These are phyloP conservation scores for Elsinoe ampelina DNA, from an alignment of 2,329 filamentous ascomycete species.

Conservation along the genomic window DNA sequence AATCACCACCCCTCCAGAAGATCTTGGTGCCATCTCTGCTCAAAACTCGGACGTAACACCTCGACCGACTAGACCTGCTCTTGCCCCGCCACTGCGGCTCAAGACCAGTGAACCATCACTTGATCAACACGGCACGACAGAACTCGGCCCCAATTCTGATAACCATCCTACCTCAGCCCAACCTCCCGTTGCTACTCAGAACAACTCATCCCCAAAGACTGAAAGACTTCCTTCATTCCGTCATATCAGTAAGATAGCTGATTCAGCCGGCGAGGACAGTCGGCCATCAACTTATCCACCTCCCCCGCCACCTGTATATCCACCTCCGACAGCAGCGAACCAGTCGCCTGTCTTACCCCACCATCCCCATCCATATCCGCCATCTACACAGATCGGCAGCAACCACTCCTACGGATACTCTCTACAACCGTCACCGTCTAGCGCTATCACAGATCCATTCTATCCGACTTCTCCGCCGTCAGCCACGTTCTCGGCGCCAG, in stretches of 20 bases:
- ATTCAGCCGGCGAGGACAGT: slow-evolving; percentile 21
- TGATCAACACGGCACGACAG: neutral
- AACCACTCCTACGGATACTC: slow-evolving; percentile 14
- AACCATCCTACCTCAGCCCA: slow-evolving; percentile 22
- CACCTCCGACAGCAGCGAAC: slow-evolving; percentile 20
- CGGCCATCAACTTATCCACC: slow-evolving; percentile 16
- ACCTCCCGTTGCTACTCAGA: slow-evolving; percentile 17
- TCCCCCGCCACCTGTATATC: slow-evolving; percentile 13
- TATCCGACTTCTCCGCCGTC: slow-evolving; percentile 16
- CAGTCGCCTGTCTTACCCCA: slow-evolving; percentile 23
- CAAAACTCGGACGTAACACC: slow-evolving; percentile 10
- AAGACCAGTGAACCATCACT: slow-evolving; percentile 5
- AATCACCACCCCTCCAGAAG: slow-evolving; percentile 1
- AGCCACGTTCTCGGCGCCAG: slow-evolving; percentile 6
- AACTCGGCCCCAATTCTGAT: slow-evolving; percentile 15
- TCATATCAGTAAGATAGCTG: slow-evolving; percentile 25
- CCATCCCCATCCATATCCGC: slow-evolving; percentile 20
- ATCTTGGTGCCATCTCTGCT: slow-evolving; percentile 3
- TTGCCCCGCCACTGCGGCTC: slow-evolving; percentile 7
- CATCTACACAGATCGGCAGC: slow-evolving; percentile 18
- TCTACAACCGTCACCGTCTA: slow-evolving; percentile 16
- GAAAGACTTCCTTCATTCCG: slow-evolving; percentile 26
- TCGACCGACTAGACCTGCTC: slow-evolving; percentile 2
- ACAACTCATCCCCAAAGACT: slow-evolving; percentile 18
- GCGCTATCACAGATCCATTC: slow-evolving; percentile 10